Conservation (phyloP, 805 yeast genomes). For the Torulaspora gathmanii region DNA sequence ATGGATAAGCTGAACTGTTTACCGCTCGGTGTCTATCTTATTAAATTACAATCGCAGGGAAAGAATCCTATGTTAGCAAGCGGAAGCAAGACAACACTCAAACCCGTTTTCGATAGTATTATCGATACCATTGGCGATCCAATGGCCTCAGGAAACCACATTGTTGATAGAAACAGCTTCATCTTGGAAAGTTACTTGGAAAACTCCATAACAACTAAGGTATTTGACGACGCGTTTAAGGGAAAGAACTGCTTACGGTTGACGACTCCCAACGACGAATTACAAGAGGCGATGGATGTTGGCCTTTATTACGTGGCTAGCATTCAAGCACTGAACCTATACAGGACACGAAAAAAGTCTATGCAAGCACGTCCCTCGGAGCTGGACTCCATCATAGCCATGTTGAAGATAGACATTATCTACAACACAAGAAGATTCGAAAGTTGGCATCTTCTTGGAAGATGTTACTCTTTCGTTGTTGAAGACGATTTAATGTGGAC, state of each 20-base stretch:
- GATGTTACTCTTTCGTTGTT: constrained; percentile 67
- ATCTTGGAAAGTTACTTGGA: constrained; percentile 46
- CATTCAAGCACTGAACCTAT: constrained; percentile 31
- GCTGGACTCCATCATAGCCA: constrained; percentile 63
- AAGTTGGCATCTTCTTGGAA: constrained; percentile 81
- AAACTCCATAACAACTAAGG: constrained; percentile 41
- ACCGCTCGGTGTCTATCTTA: constrained; percentile 34
- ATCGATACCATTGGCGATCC: constrained; percentile 71
- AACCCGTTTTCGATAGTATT: constrained; percentile 63
- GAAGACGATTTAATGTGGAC: constrained; percentile 94
- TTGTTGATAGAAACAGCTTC: constrained; percentile 45
- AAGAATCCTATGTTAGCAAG: constrained; percentile 55
- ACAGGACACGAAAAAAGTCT: constrained; percentile 61
- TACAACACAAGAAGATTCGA: constrained; percentile 68
- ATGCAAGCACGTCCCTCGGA: constrained; percentile 82
- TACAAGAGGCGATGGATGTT: constrained; percentile 55
- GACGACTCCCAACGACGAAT: constrained; percentile 32
- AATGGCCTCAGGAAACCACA: constrained; percentile 38
- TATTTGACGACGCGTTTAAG: constrained; percentile 47
- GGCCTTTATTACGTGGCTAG: constrained; percentile 47
- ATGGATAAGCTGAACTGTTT: constrained; percentile 36
- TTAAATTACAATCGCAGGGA: constrained; percentile 39
- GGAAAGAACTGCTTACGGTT: constrained; percentile 42
- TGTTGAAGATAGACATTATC: constrained; percentile 61
- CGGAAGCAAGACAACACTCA: constrained; percentile 63